phyloP scores from a whole-genome alignment of 78 protist species.

The Protostelium mycophagum region DNA sequence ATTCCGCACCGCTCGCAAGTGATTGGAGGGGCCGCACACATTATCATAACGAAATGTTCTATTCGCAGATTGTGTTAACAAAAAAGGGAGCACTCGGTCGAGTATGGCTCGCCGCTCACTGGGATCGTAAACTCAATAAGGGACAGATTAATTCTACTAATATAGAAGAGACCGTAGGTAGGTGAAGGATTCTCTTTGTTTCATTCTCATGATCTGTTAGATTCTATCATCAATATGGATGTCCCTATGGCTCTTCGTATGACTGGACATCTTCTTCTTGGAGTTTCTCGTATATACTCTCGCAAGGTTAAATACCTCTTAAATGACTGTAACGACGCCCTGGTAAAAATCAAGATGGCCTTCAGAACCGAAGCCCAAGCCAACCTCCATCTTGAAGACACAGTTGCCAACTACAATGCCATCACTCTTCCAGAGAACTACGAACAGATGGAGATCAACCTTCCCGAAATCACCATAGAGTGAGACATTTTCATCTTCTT shows the following conservation, averaged over 20 bases:
- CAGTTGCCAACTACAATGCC: background rate
- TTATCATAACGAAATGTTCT: constrained; percentile 68
- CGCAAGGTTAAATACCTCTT: constrained; percentile 59
- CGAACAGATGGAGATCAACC: background rate
- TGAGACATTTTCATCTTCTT: background rate
- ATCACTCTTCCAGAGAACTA: constrained; percentile 32
- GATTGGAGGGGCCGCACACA: background rate
- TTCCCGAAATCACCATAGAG: background rate
- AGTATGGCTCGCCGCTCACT: constrained; percentile 89
- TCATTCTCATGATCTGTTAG: background rate
- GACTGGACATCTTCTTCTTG: constrained; percentile 84
- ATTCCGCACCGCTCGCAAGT: background rate
- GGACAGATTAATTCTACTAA: constrained; percentile 37
- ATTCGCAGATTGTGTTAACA: constrained; percentile 63
- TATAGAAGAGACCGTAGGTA: constrained; percentile 56
- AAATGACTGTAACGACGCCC: constrained; percentile 67
- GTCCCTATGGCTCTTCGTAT: constrained; percentile 83
- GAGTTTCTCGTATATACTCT: constrained; percentile 80
- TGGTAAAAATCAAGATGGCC: constrained; percentile 36
- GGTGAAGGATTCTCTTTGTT: constrained; percentile 2
- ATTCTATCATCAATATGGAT: constrained; percentile 56
- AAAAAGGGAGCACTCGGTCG: constrained; percentile 73
- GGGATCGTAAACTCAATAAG: constrained; percentile 64
- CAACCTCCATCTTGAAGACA: background rate
- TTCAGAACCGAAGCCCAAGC: background rate